Conservation (phyloP, 2,329 filamentous ascomycete species). For the Cytospora chrysosperma region DNA sequence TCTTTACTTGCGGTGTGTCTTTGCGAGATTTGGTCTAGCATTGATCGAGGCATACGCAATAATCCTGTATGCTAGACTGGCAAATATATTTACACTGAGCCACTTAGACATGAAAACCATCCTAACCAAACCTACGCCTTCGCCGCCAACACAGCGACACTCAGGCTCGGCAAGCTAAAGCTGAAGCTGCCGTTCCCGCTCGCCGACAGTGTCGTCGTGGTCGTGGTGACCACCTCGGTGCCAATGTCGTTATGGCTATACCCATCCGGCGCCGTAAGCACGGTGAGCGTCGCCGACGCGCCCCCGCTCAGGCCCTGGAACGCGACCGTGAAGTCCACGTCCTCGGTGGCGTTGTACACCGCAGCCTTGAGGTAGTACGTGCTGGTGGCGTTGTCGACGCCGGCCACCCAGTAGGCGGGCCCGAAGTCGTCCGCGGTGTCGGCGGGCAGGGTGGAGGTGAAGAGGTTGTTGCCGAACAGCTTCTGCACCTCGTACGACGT, state of each 20-base stretch:
- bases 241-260: conserved; percentile 46
- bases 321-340: conserved; percentile 44
- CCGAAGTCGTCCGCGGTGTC: conserved; percentile 13
- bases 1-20: no score
- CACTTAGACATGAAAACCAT: no score
- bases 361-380: conserved; percentile 23
- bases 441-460: conserved; percentile 22
- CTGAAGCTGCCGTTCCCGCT: conserved; percentile 47
- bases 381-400: conserved; percentile 26
- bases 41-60: no score
- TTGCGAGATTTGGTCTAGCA: no score
- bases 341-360: conserved; percentile 44
- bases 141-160: conserved; percentile 55
- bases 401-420: conserved; percentile 22
- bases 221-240: conserved; percentile 50
- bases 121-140: conserved; percentile 8
- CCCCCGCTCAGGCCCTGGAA: conserved; percentile 45
- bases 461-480: conserved; percentile 16
- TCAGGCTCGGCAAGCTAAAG: conserved; percentile 54
- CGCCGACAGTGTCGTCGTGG: conserved; percentile 39
- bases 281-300: conserved; percentile 43
- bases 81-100: no score
- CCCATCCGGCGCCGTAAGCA: conserved; percentile 46
- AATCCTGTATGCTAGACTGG: no score
- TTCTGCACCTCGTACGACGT: conserved; percentile 22